These are phyloP conservation scores for Kwoniella dendrophila DNA, from an alignment of 768 basidiomycete species.

Conservation along the genomic window DNA sequence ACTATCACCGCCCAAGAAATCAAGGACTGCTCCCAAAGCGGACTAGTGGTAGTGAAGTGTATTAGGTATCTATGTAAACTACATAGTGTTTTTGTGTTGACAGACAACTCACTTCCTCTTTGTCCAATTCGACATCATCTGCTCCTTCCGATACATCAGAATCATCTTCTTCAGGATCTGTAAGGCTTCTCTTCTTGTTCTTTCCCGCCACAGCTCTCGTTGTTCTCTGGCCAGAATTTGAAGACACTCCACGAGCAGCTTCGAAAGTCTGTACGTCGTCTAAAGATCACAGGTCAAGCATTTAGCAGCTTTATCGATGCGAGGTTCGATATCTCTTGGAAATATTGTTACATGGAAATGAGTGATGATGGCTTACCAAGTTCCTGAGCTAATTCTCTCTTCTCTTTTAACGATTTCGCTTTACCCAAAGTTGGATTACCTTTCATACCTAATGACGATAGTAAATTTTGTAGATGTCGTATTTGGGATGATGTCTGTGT, in stretches of 20 bases:
- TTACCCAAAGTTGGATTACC: constrained; percentile 77
- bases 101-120: constrained; percentile 18
- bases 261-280: constrained; percentile 50
- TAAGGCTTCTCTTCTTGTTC: background rate
- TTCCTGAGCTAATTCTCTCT: constrained; percentile 75
- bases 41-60: constrained; percentile 14
- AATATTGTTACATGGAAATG: background rate
- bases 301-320: background rate
- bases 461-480: constrained; percentile 24
- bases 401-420: constrained; percentile 72
- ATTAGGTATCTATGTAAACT: background rate
- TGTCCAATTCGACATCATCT: no score
- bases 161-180: constrained; percentile 2
- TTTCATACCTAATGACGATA: constrained; percentile 67
- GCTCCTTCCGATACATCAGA: background rate
- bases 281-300: constrained; percentile 5
- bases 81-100: background rate
- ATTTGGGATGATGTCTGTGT: constrained; percentile 48
- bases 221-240: background rate
- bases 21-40: constrained; percentile 35
- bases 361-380: constrained; percentile 62
- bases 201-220: background rate
- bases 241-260: constrained; percentile 37
- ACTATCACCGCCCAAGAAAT: constrained; percentile 34
- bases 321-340: background rate